Base-by-base conservation (phyloP, 805 yeast genomes). In the Groenewaldozyma salmanticensis region DNA sequence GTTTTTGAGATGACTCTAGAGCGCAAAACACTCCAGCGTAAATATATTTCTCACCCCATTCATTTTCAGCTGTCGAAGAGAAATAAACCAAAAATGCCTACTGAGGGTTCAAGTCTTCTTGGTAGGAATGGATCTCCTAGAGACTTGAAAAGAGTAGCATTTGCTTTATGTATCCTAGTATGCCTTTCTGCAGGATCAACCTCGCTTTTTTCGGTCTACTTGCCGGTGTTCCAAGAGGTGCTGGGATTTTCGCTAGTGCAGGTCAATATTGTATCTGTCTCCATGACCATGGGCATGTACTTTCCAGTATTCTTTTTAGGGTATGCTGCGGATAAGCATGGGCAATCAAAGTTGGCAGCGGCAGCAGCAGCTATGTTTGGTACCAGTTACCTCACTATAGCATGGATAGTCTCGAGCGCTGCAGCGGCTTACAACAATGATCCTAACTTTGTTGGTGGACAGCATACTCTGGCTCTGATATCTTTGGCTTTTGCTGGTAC, bases 241-340 rank as follows among this genome's bases (percentile, higher is more conserved):
- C 62, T 81, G 37, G 71, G 75, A 2, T 78, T 81, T 52, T 60
- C 78, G 1, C 85, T 85, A 49, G 65, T 83, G 40, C 70, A 77
- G 52, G 68, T 76, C 57, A 92, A 90, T 61, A 60, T 77, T 42
- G 76, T 90, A 9, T 81, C 94, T 3, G 79, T 86, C 21, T 66
- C 73, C 19, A 77, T 84, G 31, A 79, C 82, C 21, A 58, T 82
- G 44, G 96, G 96, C 2, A 76, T 84, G 75, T 92, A 90, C 57
- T 58, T 86, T 39, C 78, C 90, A 6, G 74, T 90, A 4, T 96
- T 97, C 0, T 54, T 80, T 0, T 60, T 87, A 33, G 96, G 96
- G 0, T 75, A 81, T 48, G 61, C 84, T 38, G 87, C 92, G 2
- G 96, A 87, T 56, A 67, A 78, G n/a, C 83, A 81, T 54, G 94